Evolutionary conservation across 192 early-diverging fungal species (phyloP), one percentile per base, ranked within the genome.

Genomic region (Mycoemilia scoparia): DNA sequence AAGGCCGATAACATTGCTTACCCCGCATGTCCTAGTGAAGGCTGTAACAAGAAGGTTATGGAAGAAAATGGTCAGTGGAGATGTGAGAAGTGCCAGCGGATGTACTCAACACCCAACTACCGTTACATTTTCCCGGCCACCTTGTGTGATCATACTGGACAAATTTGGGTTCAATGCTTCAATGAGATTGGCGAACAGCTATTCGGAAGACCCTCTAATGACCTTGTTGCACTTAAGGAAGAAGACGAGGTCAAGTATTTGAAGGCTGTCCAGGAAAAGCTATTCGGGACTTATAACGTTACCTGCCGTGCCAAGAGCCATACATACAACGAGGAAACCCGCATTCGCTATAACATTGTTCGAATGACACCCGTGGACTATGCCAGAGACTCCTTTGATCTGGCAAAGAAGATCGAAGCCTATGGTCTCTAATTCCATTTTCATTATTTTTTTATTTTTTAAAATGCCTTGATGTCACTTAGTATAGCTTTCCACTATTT

Each of bases 41-140:
- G 55, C 18, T 98, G 93, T 60, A 81, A 70, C 54, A 96, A 95
- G 53, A 98, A 95, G 69, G 72, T 91, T 16, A 65, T 45, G 2
- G 71, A 84, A 25, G 70, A 75, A 25, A 49, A 41, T 6, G 58
- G 54, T 27, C 57, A 61, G 18, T 98, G 89, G 89, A 45, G 84
- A 33, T 98, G 95, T 48, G 91, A 91, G 37, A 89, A 86, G 46
- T 93, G 88, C 50, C 54, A 80, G 38, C 65, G 66, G 33, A 49
- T 64, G 3, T 79, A 58, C 46, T 64, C 72, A 8, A 61, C 49
- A 2, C 89, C 89, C 9, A 57, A 74, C 6, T 80, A 87, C 64
- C 60, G 87, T 48, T 96, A 91, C 46, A 73, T 96, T 22, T 53
- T 89, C 38, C 61, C 66, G 8, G 24, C 75, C 23, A 71, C 64